Percentiles rank a stretch among this genome's conserved stretches.
Conservation (phyloP, 768 basidiomycete genomes). For the Kwoniella europaea region DNA sequence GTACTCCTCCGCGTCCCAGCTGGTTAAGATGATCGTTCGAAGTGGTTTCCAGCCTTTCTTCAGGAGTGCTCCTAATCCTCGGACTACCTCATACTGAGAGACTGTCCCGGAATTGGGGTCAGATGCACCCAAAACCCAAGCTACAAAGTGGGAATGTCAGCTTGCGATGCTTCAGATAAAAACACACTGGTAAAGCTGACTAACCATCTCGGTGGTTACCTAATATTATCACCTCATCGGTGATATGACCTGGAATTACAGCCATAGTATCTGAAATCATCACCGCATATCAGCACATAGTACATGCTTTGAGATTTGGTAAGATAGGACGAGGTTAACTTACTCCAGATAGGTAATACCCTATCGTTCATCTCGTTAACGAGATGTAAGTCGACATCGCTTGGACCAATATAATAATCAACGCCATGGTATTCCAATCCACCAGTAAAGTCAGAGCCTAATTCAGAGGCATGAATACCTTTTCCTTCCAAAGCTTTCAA, state of each 20-base stretch:
- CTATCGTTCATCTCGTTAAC: constrained; percentile 75
- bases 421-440: constrained; percentile 56
- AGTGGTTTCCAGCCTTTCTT: constrained; percentile 81
- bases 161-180: too few species aligned
- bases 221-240: constrained; percentile 80
- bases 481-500: constrained; percentile 64
- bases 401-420: constrained; percentile 60
- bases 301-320: too few species aligned
- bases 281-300: background rate
- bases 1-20: constrained; percentile 74
- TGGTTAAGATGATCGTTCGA: constrained; percentile 72
- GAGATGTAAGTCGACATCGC: constrained; percentile 63
- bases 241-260: constrained; percentile 50
- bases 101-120: constrained; percentile 72
- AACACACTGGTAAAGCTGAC: background rate
- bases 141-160: constrained; percentile 10
- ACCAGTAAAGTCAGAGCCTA: constrained; percentile 55
- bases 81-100: constrained; percentile 75
- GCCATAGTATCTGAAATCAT: constrained; percentile 48
- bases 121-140: constrained; percentile 72
- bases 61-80: constrained; percentile 72
- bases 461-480: constrained; percentile 54
- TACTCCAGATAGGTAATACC: constrained; percentile 89
- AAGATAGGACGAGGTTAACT: constrained; percentile 52
- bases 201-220: constrained; percentile 88